Base-by-base conservation (phyloP, 208 protist species). In the Acanthamoeba quina region DNA sequence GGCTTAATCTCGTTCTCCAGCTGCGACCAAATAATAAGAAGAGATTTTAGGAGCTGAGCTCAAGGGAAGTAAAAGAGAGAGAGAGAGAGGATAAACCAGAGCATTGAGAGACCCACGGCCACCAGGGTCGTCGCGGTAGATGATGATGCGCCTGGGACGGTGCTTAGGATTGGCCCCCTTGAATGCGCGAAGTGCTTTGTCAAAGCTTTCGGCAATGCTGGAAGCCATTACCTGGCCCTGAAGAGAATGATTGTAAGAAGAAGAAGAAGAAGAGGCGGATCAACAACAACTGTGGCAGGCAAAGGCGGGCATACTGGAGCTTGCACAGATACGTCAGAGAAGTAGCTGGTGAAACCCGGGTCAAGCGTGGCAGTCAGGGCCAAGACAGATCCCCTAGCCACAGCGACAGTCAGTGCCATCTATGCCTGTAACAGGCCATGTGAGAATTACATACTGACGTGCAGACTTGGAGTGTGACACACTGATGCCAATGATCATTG, bases 381-480 rank as follows among this genome's bases (percentile, higher is more conserved):
- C 72, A 80, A 47, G 5, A 80, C 72, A 10, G 72, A 80, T 0
- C 19, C 37, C 24, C 72, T 80, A 21, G 11, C 13, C 3, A 47
- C 6, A 10, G 9, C 6, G 41, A 47, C 2, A 47, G 2, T 47
- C 41, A 47, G 41, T 47, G 37, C 37, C 37, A 37, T 47, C 0
- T 47, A 10, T 5, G 41, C 41, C 41, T 47, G 41, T 47, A 37
- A 37, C 37, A 37, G 41, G 41, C 41, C 41, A 47, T 47, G 41
- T 47, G 6, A 47, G 6, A 5, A 47, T 10, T 47, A 47, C 6
- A 10, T 47, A 47, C 41, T 47, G 41, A 10, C 41, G 37, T 21
- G 70, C 41, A n/a, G 72, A 5, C 37, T 80, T 80, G 4, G 72
- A 80, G 37, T 80, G 72, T 1, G 72, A 80, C 29, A 80, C 72